Evolutionary conservation across 2,329 filamentous ascomycete genomes (phyloP).

Genomic region (Phaeosphaeria sp.): DNA sequence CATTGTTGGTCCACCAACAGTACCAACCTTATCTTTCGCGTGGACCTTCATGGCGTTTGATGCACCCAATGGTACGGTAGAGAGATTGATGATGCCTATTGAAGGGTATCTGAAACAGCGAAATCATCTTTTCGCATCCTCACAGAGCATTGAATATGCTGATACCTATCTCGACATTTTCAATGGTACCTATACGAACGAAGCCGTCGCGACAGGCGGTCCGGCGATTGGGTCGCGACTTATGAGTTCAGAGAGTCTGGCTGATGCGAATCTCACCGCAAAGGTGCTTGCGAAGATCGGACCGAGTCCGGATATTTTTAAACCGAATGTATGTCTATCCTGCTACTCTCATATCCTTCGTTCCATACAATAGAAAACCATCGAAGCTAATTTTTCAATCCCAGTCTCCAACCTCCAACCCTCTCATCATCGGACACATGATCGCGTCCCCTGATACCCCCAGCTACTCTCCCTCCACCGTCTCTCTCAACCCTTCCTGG

Average conservation of each 20-base stretch:
- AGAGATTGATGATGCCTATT: slow-evolving; percentile 24
- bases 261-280: slow-evolving; percentile 18
- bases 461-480: slow-evolving; percentile 19
- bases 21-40: slow-evolving; percentile 18
- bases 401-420: slow-evolving; percentile 20
- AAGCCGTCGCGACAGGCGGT: slow-evolving; percentile 29
- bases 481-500: slow-evolving; percentile 34
- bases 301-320: slow-evolving; percentile 12
- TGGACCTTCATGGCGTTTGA: slow-evolving; percentile 31
- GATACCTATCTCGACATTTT: slow-evolving; percentile 21
- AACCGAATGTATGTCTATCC: slow-evolving; percentile 19
- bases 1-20: slow-evolving; percentile 27
- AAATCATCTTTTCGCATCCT: slow-evolving; percentile 18
- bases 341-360: too few relatives aligned
- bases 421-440: slow-evolving; percentile 31
- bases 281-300: slow-evolving; percentile 23
- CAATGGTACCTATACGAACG: slow-evolving; percentile 11
- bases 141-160: slow-evolving; percentile 10
- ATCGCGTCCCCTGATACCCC: slow-evolving; percentile 19
- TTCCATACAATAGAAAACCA: too few relatives aligned
- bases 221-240: slow-evolving; percentile 29
- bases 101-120: slow-evolving; percentile 14
- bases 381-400: slow-evolving; percentile 6
- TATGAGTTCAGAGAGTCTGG: slow-evolving; percentile 22
- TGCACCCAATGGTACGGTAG: slow-evolving; percentile 25